Base-by-base conservation (phyloP, 2,329 filamentous ascomycete species). In the Lecanicillium sp. region DNA sequence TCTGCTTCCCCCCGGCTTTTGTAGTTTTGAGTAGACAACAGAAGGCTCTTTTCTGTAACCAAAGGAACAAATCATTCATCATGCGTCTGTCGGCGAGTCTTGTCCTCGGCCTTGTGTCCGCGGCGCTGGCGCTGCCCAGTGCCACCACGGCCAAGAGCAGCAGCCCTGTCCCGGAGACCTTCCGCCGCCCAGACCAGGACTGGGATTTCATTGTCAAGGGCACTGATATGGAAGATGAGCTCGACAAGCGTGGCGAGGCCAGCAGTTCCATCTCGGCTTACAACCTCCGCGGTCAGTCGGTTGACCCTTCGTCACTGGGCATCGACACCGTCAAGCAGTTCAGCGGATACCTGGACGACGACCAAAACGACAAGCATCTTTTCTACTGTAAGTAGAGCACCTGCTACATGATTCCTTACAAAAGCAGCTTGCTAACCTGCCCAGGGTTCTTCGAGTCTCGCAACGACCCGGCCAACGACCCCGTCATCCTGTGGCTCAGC, bases 261-360 rank as follows among this genome's bases (percentile, higher is more conserved):
- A 72, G 85, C 61, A 82, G 78, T 52, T 71, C 75, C 43, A 65
- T 84, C 44, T 78, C 97, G 20, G 84, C 89, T 55, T 97, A 89
- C 73, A 89, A 84, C 66, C 74, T 98, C 46, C 80, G 92, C 49
- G 81, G 87, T 50, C 96, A 96, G 81, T 81, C 83, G 60, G 87
- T 96, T 51, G 87, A 97, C 59, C 92, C 92, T 36, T 76, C 76
- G 43, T 74, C 76, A 49, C 81, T 98, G 42, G 86, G 84, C 41
- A 78, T 97, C 57, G 92, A 98, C 63, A 85, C 72, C 40, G 89
- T 97, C 55, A 97, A 95, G 79, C 92, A 98, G 65, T 97, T 94
- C 76, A 94, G 86, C 55, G 92, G 92, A 45, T 98, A 98, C 65
- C 80, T 98, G 32, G 92, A 98, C 61, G 87, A 98, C 53, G 84